Evolutionary conservation across 2,329 filamentous ascomycete species (phyloP), one percentile per base, ranked within the genome.

Genomic region (Paraphaeosphaeria minitans): DNA sequence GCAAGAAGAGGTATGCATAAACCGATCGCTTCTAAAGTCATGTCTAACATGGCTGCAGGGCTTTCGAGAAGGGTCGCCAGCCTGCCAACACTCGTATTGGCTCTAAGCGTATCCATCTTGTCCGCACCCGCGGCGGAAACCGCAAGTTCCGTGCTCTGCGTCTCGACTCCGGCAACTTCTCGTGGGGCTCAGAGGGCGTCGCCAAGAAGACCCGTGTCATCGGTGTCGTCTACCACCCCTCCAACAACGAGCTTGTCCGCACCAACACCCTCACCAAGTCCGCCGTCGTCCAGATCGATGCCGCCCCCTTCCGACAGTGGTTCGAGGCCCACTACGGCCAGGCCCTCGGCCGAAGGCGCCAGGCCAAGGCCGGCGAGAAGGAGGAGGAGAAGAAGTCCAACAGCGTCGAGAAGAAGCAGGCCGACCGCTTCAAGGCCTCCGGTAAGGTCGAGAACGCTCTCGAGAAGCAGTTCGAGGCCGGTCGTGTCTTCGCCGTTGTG

Each of bases 161-260:
- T 84, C 91, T 99, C 85, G 95, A 99, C 81, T 89, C 92, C 70
- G 95, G 95, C 81, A 99, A 99, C 90, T 99, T 98, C 85, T 93
- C 93, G 77, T 99, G 95, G 95, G 94, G 92, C 78, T 97, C 93
- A 71, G 95, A 99, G 88, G 93, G 94, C 79, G 86, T 93, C 83
- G 91, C 94, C 84, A 94, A 95, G 89, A 99, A 99, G 90, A 93
- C 92, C 83, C 95, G 96, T 87, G 91, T 99, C 82, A 97, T 99
- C 82, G 93, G 86, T 78, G 96, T 99, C 84, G 90, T 89, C 81
- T 99, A 93, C 91, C 96, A 99, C 85, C 96, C 95, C 66, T 97
- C 94, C 82, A 99, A 99, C 93, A 99, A 99, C 92, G 95, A 99
- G 86, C 89, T 99, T 75, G 93, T 99, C 87, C 95, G 95, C 80